Evolutionary conservation across 768 basidiomycete genomes (phyloP), one percentile per base, ranked within the genome.

Genomic region (Polyporus arcularius): DNA sequence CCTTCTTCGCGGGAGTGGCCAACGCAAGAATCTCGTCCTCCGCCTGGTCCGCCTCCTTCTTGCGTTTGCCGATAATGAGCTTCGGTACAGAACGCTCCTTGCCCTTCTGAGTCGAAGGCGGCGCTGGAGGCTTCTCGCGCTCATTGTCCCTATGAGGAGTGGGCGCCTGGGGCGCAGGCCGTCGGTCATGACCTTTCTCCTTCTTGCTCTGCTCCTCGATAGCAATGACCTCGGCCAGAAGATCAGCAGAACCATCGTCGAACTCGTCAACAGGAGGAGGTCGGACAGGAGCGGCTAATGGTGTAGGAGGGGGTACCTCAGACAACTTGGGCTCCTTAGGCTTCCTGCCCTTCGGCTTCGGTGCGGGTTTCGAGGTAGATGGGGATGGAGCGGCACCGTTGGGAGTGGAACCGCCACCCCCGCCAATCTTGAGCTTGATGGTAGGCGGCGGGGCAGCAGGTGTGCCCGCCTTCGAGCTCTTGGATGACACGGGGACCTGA

Each of bases 241-340:
- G 79, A 67, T 93, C 90, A 65, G 89, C 85, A 31, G 87, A 89
- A n/a, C 88, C 90, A 72, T 92, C 90, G 65, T 92, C 89, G 46
- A 87, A 81, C 12, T 55, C 53, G 15, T 70, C 67, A 38, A 53
- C 48, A 0, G 64, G 82, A 2, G 86, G 85, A 1, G 88, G 83
- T 2, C 85, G 83, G 16, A 74, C 68, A 38, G 73, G 73, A 81
- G 86, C 45, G 4, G 48, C 76, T 74, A 53, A 66, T 11, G 62
- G 57, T 4, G 32, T 68, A 10, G 78, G 68, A 16, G 72, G 68
- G 15, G 74, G 68, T 12, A 63, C 56, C 15, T 75, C 71, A 0
- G 70, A 60, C 16, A 72, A 64, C 61, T 76, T 74, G 30, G 69
- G 65, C 40, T 69, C 69, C 57, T 69, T 71, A 2, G 66, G 55